These are phyloP conservation scores for Epichloe brachyelytri DNA, from an alignment of 2,329 filamentous ascomycete species.

Conservation along the genomic window DNA sequence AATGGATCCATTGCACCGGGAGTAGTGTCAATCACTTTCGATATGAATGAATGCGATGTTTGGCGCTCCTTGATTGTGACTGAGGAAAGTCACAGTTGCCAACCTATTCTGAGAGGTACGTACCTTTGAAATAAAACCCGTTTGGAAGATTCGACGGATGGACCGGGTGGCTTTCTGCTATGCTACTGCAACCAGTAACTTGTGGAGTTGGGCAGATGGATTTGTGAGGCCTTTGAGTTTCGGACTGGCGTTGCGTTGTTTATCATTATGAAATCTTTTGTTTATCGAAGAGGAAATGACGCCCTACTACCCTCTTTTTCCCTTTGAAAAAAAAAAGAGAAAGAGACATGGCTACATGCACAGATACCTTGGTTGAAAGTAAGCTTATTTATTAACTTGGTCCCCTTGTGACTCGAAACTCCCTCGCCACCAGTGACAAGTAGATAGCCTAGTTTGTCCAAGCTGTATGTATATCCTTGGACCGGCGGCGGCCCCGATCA, in stretches of 20 bases:
- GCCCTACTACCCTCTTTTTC: constrained; percentile 15
- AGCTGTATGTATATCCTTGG: too few relatives aligned
- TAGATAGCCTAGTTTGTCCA: neutral
- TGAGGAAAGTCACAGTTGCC: neutral
- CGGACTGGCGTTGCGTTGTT: constrained; percentile 6
- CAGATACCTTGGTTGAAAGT: constrained; percentile 20
- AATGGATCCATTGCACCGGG: constrained; percentile 49
- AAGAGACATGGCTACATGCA: constrained; percentile 22
- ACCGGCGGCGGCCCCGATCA: too few relatives aligned
- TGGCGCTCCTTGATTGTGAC: neutral
- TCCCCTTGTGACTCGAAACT: neutral
- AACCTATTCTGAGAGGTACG: neutral
- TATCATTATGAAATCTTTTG: constrained; percentile 14
- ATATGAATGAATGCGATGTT: neutral
- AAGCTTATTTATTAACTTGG: neutral
- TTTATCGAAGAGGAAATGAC: constrained; percentile 11
- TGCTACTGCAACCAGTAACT: neutral
- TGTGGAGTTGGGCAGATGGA: neutral
- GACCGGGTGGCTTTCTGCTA: neutral
- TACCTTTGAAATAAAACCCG: neutral
- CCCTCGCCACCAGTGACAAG: neutral
- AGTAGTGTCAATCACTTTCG: constrained; percentile 7
- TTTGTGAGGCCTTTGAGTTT: neutral
- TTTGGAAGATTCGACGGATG: neutral
- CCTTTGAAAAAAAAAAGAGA: constrained; percentile 10